Conservation (phyloP, 495 filamentous ascomycete genomes). For the Podospora didyma region DNA sequence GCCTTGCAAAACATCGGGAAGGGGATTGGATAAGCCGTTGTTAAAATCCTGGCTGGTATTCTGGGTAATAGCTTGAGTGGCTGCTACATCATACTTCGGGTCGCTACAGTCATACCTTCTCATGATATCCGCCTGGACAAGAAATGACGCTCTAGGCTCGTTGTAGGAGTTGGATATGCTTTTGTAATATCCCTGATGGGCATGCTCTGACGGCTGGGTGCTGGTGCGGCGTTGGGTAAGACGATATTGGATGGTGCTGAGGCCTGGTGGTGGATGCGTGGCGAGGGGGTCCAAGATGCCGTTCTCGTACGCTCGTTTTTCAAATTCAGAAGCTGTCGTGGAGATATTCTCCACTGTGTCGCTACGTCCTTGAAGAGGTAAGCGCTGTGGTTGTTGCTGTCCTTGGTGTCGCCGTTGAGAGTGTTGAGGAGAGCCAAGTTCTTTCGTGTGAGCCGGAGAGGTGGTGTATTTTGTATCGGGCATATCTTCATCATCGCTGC, state of each 20-base stretch:
- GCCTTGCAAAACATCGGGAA: slow-evolving; percentile 4
- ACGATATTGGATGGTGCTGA: background rate
- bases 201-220: slow-evolving; percentile 6
- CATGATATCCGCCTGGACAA: slow-evolving; percentile 1
- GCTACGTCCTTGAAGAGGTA: slow-evolving; percentile 3
- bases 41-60: slow-evolving; percentile 7
- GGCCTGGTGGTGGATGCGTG: background rate
- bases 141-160: background rate
- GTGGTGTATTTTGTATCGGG: background rate
- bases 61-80: slow-evolving; percentile 1
- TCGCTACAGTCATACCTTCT: background rate
- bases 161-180: slow-evolving; percentile 1
- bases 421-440: slow-evolving; percentile 7
- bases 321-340: slow-evolving; percentile 1
- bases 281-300: slow-evolving; percentile 8
- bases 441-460: slow-evolving; percentile 3
- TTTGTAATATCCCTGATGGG: background rate
- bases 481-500: background rate
- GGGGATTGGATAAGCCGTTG: slow-evolving; percentile 3
- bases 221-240: slow-evolving; percentile 4
- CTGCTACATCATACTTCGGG: background rate
- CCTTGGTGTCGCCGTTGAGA: background rate
- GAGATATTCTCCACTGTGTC: background rate
- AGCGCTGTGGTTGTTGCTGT: slow-evolving; percentile 3
- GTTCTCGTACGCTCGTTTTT: slow-evolving; percentile 4